phyloP scores from a whole-genome alignment of 192 early-diverging fungal genomes.

The Thoreauomyces humboldtii region DNA sequence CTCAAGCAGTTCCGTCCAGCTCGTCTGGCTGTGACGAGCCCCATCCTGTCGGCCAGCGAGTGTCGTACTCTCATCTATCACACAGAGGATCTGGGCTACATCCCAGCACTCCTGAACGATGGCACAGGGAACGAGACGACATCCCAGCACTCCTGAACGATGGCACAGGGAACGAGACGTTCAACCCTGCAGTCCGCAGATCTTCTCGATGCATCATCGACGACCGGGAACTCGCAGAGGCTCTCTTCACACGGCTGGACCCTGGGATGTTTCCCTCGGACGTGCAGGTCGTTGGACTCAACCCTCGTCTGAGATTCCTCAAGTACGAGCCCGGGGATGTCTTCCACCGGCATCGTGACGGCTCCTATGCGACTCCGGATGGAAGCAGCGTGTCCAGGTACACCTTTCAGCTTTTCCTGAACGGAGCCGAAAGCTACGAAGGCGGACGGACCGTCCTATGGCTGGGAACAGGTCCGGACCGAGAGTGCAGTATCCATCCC shows the following conservation, averaged over 20 bases:
- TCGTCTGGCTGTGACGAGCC: no score
- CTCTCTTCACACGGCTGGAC: constrained; percentile 4
- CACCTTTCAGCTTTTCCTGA: constrained; percentile 26
- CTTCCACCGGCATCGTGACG: constrained; percentile 27
- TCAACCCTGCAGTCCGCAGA: constrained; percentile 8
- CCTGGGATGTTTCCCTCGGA: not conserved
- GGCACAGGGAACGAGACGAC: constrained; percentile 10
- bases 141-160: constrained; percentile 15
- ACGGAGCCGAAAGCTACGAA: constrained; percentile 7
- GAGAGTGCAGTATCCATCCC: no score
- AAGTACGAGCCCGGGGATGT: constrained; percentile 19
- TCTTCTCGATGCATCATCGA: constrained; percentile 27
- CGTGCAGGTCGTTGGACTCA: not conserved
- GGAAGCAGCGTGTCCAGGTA: constrained; percentile 8
- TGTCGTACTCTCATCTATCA: no score
- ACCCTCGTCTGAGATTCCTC: constrained; percentile 28
- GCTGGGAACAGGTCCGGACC: not conserved
- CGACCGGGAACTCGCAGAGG: constrained; percentile 9
- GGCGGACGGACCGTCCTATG: constrained; percentile 29
- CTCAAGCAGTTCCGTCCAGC: no score
- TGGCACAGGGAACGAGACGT: not conserved
- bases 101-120: constrained; percentile 15
- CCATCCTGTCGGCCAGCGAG: no score
- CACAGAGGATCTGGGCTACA: no score
- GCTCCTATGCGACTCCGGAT: constrained; percentile 9